These are phyloP conservation scores for Pyrus betulifolia DNA, from an alignment of 306 rosid genomes.

Conservation along the genomic window DNA sequence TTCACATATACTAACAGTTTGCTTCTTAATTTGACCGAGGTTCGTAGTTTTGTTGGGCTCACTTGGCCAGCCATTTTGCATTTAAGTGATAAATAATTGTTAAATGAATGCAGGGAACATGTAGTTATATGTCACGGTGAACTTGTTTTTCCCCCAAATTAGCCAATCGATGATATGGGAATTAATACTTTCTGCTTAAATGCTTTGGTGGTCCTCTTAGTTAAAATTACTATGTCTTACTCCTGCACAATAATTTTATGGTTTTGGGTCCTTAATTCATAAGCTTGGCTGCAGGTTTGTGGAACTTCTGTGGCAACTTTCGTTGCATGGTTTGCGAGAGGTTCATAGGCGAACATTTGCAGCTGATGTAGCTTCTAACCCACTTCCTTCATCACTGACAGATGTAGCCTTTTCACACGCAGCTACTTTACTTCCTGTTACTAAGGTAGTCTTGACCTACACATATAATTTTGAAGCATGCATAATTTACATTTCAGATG, in stretches of 20 bases:
- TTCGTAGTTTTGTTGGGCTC: neutral
- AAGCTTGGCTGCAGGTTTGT: constrained; percentile 66
- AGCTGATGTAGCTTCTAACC: constrained; percentile 77
- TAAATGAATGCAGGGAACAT: neutral
- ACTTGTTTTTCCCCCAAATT: neutral
- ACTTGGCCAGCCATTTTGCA: neutral
- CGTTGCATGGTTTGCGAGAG: constrained; percentile 96
- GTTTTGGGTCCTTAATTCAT: neutral
- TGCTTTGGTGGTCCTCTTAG: neutral
- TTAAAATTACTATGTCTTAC: neutral
- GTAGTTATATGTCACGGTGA: neutral
- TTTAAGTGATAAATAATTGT: neutral
- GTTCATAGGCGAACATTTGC: constrained; percentile 91
- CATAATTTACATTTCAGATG: neutral
- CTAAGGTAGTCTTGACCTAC: constrained; percentile 49
- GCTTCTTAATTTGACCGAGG: neutral
- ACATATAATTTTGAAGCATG: neutral
- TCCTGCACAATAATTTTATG: neutral
- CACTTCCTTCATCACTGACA: constrained; percentile 87
- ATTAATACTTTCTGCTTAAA: neutral
- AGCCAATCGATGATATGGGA: neutral
- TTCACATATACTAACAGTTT: neutral
- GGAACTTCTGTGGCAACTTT: constrained; percentile 98
- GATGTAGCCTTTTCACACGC: constrained; percentile 99
- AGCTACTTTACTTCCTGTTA: constrained; percentile 94